phyloP scores from a whole-genome alignment of 495 filamentous ascomycete genomes.

The Rusavskia elegans region DNA sequence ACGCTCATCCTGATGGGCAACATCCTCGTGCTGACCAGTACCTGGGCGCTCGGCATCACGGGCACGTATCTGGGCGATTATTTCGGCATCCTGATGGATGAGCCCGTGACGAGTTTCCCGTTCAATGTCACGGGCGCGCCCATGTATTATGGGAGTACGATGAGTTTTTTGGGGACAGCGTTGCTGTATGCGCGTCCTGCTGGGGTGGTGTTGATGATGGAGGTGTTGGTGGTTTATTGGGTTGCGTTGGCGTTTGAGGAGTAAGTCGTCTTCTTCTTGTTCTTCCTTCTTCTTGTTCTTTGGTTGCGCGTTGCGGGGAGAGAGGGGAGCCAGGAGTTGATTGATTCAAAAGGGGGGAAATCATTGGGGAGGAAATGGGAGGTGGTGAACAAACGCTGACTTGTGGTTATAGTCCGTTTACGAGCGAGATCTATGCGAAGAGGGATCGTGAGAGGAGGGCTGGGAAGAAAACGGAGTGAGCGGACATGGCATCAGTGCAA shows the following conservation, averaged over 20 bases:
- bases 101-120: constrained; percentile 81
- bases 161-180: constrained; percentile 86
- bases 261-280: constrained; percentile 31
- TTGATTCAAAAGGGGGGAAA: too few relatives aligned
- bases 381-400: too few relatives aligned
- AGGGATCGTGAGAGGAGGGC: constrained; percentile 39
- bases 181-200: constrained; percentile 80
- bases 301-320: background rate
- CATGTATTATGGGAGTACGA: constrained; percentile 91
- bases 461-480: constrained; percentile 23
- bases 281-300: constrained; percentile 4
- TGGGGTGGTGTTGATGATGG: constrained; percentile 56
- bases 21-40: constrained; percentile 69
- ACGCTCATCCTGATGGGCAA: constrained; percentile 61
- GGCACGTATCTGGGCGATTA: constrained; percentile 97
- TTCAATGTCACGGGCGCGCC: constrained; percentile 87
- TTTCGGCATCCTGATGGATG: constrained; percentile 95
- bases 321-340: too few relatives aligned
- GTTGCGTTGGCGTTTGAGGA: constrained; percentile 84
- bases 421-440: constrained; percentile 83
- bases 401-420: constrained; percentile 56
- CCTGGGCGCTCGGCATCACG: constrained; percentile 86
- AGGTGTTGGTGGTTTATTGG: constrained; percentile 66
- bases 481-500: background rate
- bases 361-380: too few relatives aligned